A percentile compares a stretch with the other conserved stretches of the same genome.
These are phyloP conservation scores for Cruciata laevipes DNA, from an alignment of 257 asterid genomes.

Conservation along the genomic window DNA sequence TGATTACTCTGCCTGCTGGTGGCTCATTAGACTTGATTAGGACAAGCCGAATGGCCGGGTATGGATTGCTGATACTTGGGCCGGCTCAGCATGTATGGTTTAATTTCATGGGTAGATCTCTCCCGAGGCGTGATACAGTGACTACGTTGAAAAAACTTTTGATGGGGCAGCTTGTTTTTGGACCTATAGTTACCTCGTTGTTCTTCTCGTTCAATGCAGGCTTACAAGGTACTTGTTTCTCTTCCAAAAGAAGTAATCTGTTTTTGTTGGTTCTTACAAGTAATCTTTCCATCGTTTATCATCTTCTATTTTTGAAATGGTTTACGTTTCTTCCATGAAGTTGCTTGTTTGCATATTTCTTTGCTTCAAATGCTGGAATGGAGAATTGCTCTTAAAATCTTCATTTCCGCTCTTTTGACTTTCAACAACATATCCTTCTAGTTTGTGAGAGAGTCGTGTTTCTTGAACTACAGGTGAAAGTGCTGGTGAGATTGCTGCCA, in stretches of 20 bases:
- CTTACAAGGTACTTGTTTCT: slow-evolving; percentile 56
- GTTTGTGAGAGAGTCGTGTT: slow-evolving; percentile 3
- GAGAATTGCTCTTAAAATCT: background rate
- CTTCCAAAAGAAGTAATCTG: background rate
- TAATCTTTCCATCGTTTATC: background rate
- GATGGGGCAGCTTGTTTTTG: slow-evolving; percentile 63
- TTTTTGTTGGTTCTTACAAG: background rate
- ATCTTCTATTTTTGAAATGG: background rate
- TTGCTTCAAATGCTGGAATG: background rate
- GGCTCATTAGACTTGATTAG: slow-evolving; percentile 50
- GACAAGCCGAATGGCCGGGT: slow-evolving; percentile 68
- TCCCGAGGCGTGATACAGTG: slow-evolving; percentile 61
- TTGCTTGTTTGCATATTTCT: background rate
- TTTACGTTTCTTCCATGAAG: background rate
- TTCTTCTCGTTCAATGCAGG: slow-evolving; percentile 81
- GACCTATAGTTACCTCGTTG: slow-evolving; percentile 45
- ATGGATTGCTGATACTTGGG: slow-evolving; percentile 72
- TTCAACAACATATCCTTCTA: background rate
- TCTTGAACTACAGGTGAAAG: slow-evolving; percentile 45
- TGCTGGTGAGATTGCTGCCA: slow-evolving; percentile 50
- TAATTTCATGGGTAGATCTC: slow-evolving; percentile 44
- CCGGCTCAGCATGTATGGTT: slow-evolving; percentile 79
- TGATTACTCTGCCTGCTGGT: slow-evolving; percentile 45
- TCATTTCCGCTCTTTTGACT: background rate
- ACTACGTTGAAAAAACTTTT: slow-evolving; percentile 67